Conservation (phyloP, 257 asterid genomes). For the Nicotiana sylvestris region DNA sequence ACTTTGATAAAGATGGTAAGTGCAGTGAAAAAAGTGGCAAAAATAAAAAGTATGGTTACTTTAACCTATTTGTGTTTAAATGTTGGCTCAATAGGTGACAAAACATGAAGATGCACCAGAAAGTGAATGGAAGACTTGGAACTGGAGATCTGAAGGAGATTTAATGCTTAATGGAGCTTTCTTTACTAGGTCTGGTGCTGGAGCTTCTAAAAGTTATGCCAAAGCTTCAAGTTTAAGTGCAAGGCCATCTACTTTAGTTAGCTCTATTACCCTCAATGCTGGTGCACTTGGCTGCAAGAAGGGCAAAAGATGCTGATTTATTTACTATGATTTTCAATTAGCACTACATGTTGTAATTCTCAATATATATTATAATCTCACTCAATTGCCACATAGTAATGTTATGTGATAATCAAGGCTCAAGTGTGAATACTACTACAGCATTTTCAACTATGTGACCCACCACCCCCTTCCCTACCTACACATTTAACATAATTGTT, state of each 20-base stretch:
- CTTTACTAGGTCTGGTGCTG: slow-evolving; percentile 71
- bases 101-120: slow-evolving; percentile 71
- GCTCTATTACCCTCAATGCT: slow-evolving; percentile 51
- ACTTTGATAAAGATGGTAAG: background rate
- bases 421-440: slow-evolving; percentile 1
- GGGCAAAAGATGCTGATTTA: slow-evolving; percentile 48
- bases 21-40: background rate
- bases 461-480: background rate
- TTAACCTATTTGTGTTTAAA: background rate
- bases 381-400: background rate
- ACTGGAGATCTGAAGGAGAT: slow-evolving; percentile 88
- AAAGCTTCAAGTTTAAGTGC: slow-evolving; percentile 94
- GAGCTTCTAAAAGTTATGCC: slow-evolving; percentile 75
- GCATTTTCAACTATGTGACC: background rate
- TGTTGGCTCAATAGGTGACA: slow-evolving; percentile 41
- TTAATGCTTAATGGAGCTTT: slow-evolving; percentile 82
- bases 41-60: background rate
- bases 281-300: slow-evolving; percentile 66
- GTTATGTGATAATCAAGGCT: background rate
- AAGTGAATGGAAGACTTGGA: slow-evolving; percentile 70
- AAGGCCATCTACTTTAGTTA: slow-evolving; percentile 61
- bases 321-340: background rate
- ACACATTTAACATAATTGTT: background rate
- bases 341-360: background rate
- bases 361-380: slow-evolving; percentile 5